These are phyloP conservation scores for Pichia sp. DNA, from an alignment of 1,139 yeast genomes.

Conservation along the genomic window DNA sequence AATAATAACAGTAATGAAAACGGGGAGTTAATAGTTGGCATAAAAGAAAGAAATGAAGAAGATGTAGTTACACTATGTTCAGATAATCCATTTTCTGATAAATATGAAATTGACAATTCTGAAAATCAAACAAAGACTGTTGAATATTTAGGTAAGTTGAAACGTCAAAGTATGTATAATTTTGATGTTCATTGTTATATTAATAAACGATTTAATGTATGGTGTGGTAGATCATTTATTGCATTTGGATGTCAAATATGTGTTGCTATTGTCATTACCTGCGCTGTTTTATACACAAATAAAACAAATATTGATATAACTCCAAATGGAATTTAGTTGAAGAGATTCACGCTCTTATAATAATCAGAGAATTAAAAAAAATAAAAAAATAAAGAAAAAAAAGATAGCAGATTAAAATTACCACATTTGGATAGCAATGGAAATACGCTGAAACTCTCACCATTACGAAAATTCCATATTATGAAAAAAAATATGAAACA, in stretches of 20 bases:
- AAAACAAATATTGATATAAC: neutral
- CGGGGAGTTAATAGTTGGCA: neutral
- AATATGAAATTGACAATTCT: neutral
- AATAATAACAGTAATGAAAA: neutral
- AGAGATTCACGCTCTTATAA: neutral
- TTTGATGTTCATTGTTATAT: slow-evolving; percentile 9
- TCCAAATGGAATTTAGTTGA: neutral
- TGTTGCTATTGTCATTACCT: slow-evolving; percentile 6
- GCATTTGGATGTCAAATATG: slow-evolving; percentile 10
- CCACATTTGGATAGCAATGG: slow-evolving; percentile 10
- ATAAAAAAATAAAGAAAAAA: neutral
- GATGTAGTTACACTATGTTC: neutral
- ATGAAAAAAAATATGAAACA: neutral
- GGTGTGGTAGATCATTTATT: slow-evolving; percentile 12
- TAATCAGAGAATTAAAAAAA: neutral
- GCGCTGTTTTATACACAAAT: slow-evolving; percentile 4
- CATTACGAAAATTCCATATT: too few relatives aligned
- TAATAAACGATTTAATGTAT: slow-evolving; percentile 3
- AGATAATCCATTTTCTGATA: slow-evolving; percentile 12
- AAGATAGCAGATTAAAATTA: neutral
- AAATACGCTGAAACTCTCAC: slow-evolving; percentile 5
- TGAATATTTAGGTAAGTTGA: neutral
- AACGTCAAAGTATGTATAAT: neutral
- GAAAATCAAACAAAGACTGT: neutral
- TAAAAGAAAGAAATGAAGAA: neutral